Base-by-base conservation (phyloP, 495 filamentous ascomycete species). In the Hapsidospora chrysogenum region DNA sequence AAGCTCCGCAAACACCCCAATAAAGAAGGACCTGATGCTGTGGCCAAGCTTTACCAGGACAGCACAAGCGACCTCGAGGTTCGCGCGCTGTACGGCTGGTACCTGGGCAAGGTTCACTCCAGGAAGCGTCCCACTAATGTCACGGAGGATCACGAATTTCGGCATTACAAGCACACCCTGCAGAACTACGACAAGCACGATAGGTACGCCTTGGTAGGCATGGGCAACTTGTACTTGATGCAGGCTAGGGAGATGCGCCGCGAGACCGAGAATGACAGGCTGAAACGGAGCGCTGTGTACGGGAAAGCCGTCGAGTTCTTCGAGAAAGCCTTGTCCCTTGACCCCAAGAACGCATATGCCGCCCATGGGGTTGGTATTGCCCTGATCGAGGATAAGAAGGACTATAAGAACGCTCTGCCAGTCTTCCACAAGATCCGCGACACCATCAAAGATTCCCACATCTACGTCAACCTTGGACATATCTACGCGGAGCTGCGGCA, bases 111-210 rank as follows among this genome's bases (percentile, higher is more conserved):
- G 38, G 51, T 65, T 19, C 75, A 76, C 39, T 77, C 80, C 26
- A 85, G 85, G 55, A 86, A 83, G 54, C 68, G 78, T 17, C 70
- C 73, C 2, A 56, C 70, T 31, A 87, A 92, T 47, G 65, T 95
- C 33, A 74, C 72, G 9, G 92, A 96, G 39, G 89, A 97, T 44
- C 76, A 70, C 17, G 89, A 97, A 52, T 74, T 92, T 44, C 73
- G 85, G 4, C 85, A 94, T 49, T 86, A 87, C 63, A 97, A 96
- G 58, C 85, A 96, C 48, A 92, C 85, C 1, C 64, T 97, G 13
- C 85, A 94, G 50, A 70, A 85, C 43, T 78, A 83, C 51, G 85
- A 96, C 55, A 96, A 97, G 63, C 89, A 96, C 51, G 89, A 97
- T 47, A 74, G 82, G 10, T 97, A 96, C 53, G 78, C 89, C 3